Percentiles rank a stretch among this genome's conserved stretches.
These are phyloP conservation scores for Ceratocystis diversiconidia DNA, from an alignment of 2,329 filamentous ascomycete species.

Conservation along the genomic window DNA sequence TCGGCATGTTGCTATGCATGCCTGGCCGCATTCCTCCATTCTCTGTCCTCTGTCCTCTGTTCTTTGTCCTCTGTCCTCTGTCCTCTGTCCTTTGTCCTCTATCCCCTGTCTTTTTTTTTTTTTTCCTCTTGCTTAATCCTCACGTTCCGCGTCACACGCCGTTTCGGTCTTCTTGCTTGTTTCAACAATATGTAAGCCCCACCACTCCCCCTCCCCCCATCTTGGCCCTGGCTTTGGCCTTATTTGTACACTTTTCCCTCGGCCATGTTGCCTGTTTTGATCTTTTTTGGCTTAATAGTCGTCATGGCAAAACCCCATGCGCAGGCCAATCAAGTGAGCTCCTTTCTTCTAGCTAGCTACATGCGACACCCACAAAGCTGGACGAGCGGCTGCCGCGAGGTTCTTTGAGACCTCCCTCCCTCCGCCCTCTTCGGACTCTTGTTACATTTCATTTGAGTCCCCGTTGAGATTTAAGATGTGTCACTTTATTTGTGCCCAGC, in stretches of 20 bases:
- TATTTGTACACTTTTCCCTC: background rate
- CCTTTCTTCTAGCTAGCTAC: too few relatives aligned
- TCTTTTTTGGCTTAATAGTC: background rate
- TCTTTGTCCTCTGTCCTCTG: too few relatives aligned
- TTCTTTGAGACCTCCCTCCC: background rate
- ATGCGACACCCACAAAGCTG: too few relatives aligned
- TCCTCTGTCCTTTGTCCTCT: too few relatives aligned
- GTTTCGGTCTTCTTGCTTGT: background rate
- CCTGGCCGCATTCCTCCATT: too few relatives aligned
- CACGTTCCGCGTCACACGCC: background rate
- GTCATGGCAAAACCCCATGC: too few relatives aligned
- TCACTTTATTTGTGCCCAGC: background rate
- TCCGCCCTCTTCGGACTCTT: background rate
- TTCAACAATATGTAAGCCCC: background rate
- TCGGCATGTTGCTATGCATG: too few relatives aligned
- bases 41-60: too few relatives aligned
- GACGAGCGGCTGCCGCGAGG: too few relatives aligned
- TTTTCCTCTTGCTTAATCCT: background rate
- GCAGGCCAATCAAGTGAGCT: too few relatives aligned
- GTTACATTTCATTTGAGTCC: background rate
- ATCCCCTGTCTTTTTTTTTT: too few relatives aligned
- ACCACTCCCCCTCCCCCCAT: background rate
- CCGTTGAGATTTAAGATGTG: background rate
- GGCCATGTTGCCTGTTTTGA: background rate
- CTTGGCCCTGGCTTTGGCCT: background rate